A percentile compares a stretch with the other conserved stretches of the same genome.
Evolutionary conservation across 2,329 filamentous ascomycete species (phyloP).

Genomic region (Zymoseptoria pseudotritici): DNA sequence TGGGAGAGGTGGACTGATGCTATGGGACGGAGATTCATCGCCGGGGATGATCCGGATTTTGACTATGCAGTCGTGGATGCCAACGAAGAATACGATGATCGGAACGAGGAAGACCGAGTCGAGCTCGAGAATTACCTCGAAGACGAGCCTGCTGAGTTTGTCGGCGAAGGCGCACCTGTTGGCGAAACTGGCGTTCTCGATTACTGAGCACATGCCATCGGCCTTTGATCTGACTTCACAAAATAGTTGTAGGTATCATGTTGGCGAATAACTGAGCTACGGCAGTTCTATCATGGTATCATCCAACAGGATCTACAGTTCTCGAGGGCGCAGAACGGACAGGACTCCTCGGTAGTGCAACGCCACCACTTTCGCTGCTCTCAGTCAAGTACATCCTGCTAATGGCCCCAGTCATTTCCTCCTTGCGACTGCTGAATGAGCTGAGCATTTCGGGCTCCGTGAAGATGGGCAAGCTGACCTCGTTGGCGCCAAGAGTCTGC

Average conservation of each 20-base stretch:
- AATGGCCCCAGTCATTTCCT: conserved; percentile 14
- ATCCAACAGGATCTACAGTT: conserved; percentile 17
- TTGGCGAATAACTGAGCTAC: background rate
- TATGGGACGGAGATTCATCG: conserved; percentile 66
- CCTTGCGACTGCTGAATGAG: conserved; percentile 5
- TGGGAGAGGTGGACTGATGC: conserved; percentile 62
- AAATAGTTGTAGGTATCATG: too few species aligned
- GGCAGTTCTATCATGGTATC: background rate
- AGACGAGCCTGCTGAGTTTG: conserved; percentile 51
- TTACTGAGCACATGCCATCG: conserved; percentile 25
- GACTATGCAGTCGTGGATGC: conserved; percentile 65
- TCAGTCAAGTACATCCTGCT: conserved; percentile 15
- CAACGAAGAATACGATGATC: conserved; percentile 64
- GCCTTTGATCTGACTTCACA: too few species aligned
- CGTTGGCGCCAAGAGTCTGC: conserved; percentile 61
- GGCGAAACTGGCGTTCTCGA: conserved; percentile 46
- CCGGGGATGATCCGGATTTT: conserved; percentile 69
- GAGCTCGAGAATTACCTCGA: conserved; percentile 73
- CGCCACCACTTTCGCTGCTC: conserved; percentile 10
- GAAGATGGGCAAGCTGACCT: conserved; percentile 64
- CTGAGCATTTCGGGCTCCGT: conserved; percentile 19
- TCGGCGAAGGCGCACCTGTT: conserved; percentile 28
- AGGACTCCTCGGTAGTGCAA: conserved; percentile 13
- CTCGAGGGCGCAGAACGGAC: conserved; percentile 4
- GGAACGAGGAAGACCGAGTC: conserved; percentile 52